phyloP scores from a whole-genome alignment of 164 flowering plant genomes.

The Aristolochia fimbriata region DNA sequence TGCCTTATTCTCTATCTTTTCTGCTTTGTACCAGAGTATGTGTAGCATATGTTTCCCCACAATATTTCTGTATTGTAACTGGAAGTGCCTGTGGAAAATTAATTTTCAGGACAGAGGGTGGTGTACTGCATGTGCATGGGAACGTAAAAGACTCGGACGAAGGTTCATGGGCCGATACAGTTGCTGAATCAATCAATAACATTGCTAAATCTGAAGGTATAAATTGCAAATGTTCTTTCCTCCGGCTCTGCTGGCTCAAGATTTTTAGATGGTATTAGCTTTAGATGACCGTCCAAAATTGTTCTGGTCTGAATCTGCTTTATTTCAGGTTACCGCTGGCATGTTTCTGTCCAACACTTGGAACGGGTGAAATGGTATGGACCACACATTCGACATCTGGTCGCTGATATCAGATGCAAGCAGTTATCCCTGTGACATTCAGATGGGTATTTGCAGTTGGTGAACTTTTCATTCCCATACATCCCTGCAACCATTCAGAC shows the following conservation, averaged over 20 bases:
- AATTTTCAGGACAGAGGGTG: slow-evolving; percentile 63
- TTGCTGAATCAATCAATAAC: slow-evolving; percentile 37
- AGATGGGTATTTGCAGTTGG: slow-evolving; percentile 1
- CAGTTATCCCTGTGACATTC: slow-evolving; percentile 11
- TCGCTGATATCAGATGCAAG: slow-evolving; percentile 68
- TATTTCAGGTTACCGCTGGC: slow-evolving; percentile 57
- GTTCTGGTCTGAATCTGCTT: not conserved
- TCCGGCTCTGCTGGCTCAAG: no score
- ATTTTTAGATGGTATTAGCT: not conserved
- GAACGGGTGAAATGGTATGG: slow-evolving; percentile 98
- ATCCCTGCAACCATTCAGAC: no score
- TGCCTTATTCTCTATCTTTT: no score
- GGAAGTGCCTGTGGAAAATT: not conserved
- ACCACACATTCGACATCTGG: slow-evolving; percentile 90
- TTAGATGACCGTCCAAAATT: not conserved
- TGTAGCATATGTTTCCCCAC: no score
- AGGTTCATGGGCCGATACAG: slow-evolving; percentile 49
- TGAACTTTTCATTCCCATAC: not conserved
- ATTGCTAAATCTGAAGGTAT: slow-evolving; percentile 77
- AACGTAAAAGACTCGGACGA: slow-evolving; percentile 87
- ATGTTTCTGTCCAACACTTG: slow-evolving; percentile 55
- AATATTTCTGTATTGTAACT: no score
- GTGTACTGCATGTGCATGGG: slow-evolving; percentile 73
- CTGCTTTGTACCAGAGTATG: no score
- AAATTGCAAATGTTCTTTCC: not conserved